phyloP scores from a whole-genome alignment of 2,329 filamentous ascomycete species.

The Epicoccum sorghinum region DNA sequence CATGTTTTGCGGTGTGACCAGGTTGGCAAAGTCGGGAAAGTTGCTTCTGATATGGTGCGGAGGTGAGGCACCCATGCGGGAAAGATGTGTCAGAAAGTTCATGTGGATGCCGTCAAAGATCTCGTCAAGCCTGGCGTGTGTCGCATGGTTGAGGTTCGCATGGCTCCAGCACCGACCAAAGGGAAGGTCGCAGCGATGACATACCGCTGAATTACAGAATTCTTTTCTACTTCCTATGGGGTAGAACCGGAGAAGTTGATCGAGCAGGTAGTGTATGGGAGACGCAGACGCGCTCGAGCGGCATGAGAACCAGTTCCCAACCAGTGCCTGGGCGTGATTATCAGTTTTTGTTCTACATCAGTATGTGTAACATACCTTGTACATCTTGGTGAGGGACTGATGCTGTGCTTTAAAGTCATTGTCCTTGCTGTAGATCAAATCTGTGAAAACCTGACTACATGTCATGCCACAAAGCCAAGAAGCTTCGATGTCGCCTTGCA shows the following conservation, averaged over 20 bases:
- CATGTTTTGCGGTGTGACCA: slow-evolving; percentile 15
- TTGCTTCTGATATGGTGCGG: slow-evolving; percentile 17
- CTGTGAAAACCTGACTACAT: slow-evolving; percentile 68
- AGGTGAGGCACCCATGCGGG: slow-evolving; percentile 56
- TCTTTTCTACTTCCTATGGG: slow-evolving; percentile 59
- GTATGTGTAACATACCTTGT: slow-evolving; percentile 7
- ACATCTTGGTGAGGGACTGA: slow-evolving; percentile 8
- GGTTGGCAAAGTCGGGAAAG: slow-evolving; percentile 2
- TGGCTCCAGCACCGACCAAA: slow-evolving; percentile 70
- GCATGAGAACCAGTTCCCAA: slow-evolving; percentile 21
- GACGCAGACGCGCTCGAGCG: slow-evolving; percentile 7
- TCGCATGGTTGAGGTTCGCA: slow-evolving; percentile 68
- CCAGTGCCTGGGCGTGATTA: slow-evolving; percentile 1
- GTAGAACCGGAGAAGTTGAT: slow-evolving; percentile 63
- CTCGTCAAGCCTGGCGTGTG: slow-evolving; percentile 52
- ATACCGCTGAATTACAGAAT: slow-evolving; percentile 66
- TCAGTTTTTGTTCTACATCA: neutral
- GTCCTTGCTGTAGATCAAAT: slow-evolving; percentile 62
- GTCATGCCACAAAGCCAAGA: slow-evolving; percentile 65
- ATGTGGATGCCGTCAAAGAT: slow-evolving; percentile 70
- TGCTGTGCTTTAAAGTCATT: slow-evolving; percentile 61
- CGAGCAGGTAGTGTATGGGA: slow-evolving; percentile 21
- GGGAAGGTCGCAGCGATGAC: slow-evolving; percentile 65
- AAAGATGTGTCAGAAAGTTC: slow-evolving; percentile 62
- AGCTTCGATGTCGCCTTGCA: slow-evolving; percentile 65